Base-by-base conservation (phyloP, 768 basidiomycete species). In the Mycena alexandri region DNA sequence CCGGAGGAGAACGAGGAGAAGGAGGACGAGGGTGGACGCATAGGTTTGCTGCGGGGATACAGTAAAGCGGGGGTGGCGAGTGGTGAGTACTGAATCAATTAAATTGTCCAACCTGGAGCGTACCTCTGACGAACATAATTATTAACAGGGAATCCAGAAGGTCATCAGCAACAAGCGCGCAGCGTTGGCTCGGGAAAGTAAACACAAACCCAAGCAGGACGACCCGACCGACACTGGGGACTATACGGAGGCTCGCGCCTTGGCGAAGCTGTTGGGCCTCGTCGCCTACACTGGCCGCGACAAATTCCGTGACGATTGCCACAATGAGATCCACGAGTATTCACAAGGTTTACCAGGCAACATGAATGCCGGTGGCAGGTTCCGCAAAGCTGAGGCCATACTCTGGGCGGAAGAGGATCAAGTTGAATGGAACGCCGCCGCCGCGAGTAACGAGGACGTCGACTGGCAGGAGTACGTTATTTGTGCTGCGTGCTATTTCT, bases 71-170 rank as follows among this genome's bases (percentile, higher is more conserved):
- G 61, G 12, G n/a, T 63, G 52, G 61, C 24, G 52, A 53, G 3
- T 16, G 41, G 61, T 63, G 25, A 43, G 44, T 11, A 42, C 19
- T 38, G 36, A 2, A 34, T 46, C 8, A 3, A 55, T 55, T 11
- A 12, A 8, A 4, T 41, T 56, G 25, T 56, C 3, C 57, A 5
- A 14, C 36, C n/a, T 29, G 24, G 25, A 14, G 12, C 41, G 29
- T 16, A 13, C 13, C n/a, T 42, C 25, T 57, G 38, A 57, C 56
- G 29, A 46, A 25, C 22, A 38, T 19, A 36, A 34, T n/a, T n/a
- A n/a, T n/a, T n/a, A n/a, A n/a, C n/a, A 67, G 65, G 65, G 59
- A 13, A 61, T 67, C 24, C 59, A 67, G 51, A 61, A 61, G 19
- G 65, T 67, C 21, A 38, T 67, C 46, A 61, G 59, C 22, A 67